Evolutionary conservation across 805 yeast genomes (phyloP), one percentile per base, ranked within the genome.

Genomic region (Cyberlindnera suaveolens): DNA sequence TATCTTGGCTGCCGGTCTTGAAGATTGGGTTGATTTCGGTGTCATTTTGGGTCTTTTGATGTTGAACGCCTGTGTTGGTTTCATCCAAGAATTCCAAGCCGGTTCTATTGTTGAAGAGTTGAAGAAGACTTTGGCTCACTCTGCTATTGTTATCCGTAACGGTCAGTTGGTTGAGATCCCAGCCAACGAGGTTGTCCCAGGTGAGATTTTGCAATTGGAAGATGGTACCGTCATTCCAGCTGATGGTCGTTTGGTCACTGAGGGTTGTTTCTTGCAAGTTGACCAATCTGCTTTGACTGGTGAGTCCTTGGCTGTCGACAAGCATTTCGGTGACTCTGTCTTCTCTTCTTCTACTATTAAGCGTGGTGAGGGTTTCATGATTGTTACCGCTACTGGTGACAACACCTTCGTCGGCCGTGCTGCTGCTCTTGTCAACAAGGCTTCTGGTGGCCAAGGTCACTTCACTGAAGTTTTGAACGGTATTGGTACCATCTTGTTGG

Each of bases 1-100:
- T 58, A 78, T 87, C 53, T 74, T 87, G 68, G 96, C 96, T 64
- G 96, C 95, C 54, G 96, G 96, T 82, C 77, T 87, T 61, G 87
- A 87, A 74, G 96, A 90, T 75, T 89, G 96, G 96, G 96, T 89
- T 64, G 96, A 89, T 79, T 89, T 89, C 76, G 96, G 97, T 80
- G 97, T 89, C 67, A 89, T 89, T 66, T 80, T 86, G 70, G 96
- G 84, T 71, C 72, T 89, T 59, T 75, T 89, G 60, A 58, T 82
- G 68, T 79, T 89, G 66, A 89, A 89, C 72, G 96, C 96, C 53
- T 71, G 73, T 61, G 96, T 89, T 67, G 97, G 97, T 79, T 89
- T 89, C 82, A 76, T 87, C 58, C 97, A 89, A 76, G 97, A 89
- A 72, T 90, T 73, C 84, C 96, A 89, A 74, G 97, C 97, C 54